phyloP scores from a whole-genome alignment of 306 rosid species.

The Prunus persica region Prunus_persica_NCBIv2 NC_034010.1:21897001-21897500 shows the following conservation, averaged over 20 bases:
- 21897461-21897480: no score
- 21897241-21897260: conserved; percentile 4
- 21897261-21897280: neutral
- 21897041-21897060: neutral
- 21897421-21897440: no score
- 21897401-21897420: neutral
- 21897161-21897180: neutral
- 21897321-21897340: neutral
- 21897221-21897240: neutral
- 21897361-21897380: neutral
- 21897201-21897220: neutral
- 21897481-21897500: no score
- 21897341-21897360: neutral
- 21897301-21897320: neutral
- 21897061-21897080: no score
- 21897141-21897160: conserved; percentile 17
- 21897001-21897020: neutral
- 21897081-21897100: no score
- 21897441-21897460: no score
- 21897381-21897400: neutral
- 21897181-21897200: conserved; percentile 2
- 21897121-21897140: neutral
- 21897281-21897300: neutral
- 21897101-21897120: neutral
- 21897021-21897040: neutral